Evolutionary conservation across 2,329 filamentous ascomycete genomes (phyloP).

Genomic region (Apiospora arundinis): DNA sequence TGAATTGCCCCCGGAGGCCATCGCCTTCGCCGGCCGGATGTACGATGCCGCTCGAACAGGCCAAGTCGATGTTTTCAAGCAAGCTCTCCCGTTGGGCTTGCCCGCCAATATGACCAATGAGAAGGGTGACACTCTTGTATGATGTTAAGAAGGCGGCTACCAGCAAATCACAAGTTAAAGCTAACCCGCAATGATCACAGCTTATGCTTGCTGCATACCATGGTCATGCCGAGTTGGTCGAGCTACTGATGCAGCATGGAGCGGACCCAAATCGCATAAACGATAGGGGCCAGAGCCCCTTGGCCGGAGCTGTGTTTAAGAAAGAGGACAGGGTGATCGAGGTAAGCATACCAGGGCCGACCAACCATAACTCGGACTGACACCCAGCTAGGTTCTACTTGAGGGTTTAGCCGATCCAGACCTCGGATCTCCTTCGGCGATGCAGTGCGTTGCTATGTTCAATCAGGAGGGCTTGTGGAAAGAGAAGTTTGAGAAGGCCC

Average conservation of each 20-base stretch:
- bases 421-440: conserved; percentile 55
- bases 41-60: conserved; percentile 71
- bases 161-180: not conserved
- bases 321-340: conserved; percentile 62
- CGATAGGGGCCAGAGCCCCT: conserved; percentile 70
- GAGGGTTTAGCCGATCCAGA: conserved; percentile 62
- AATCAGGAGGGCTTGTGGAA: conserved; percentile 59
- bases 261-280: conserved; percentile 74
- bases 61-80: conserved; percentile 61
- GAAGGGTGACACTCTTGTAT: conserved; percentile 73
- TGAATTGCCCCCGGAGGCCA: conserved; percentile 65
- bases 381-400: conserved; percentile 47
- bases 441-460: conserved; percentile 57
- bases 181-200: conserved; percentile 39
- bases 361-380: conserved; percentile 19
- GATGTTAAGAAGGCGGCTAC: conserved; percentile 28
- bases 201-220: conserved; percentile 78
- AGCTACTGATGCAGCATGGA: conserved; percentile 64
- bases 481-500: conserved; percentile 54
- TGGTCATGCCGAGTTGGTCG: conserved; percentile 66
- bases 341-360: not conserved
- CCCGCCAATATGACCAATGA: conserved; percentile 75
- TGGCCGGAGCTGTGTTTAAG: conserved; percentile 78
- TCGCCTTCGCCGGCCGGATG: conserved; percentile 70
- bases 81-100: conserved; percentile 69